phyloP scores from a whole-genome alignment of 192 early-diverging fungal genomes.

The Geranomyces michiganensis region DNA sequence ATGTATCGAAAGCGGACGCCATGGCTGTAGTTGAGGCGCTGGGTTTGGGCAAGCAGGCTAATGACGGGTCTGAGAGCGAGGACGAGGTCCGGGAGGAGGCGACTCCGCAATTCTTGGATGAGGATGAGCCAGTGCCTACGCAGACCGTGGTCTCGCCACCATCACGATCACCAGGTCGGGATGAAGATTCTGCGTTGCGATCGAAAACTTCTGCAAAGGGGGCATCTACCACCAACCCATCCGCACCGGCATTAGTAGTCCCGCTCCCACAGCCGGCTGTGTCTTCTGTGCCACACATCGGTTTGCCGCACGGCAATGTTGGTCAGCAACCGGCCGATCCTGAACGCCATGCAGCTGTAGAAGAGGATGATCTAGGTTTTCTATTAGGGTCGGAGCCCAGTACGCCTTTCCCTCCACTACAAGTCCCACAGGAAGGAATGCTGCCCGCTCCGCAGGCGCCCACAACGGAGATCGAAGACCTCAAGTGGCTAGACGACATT shows the following conservation, averaged over 20 bases:
- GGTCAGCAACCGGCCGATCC: no score
- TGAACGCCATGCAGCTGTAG: no score
- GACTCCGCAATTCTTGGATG: no score
- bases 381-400: not conserved
- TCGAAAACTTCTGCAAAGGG: not conserved
- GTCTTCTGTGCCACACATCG: not conserved
- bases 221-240: not conserved
- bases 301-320: not conserved
- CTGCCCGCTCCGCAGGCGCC: not conserved
- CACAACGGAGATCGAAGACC: constrained; percentile 5
- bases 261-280: not conserved
- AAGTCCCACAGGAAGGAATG: not conserved
- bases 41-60: no score
- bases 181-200: not conserved
- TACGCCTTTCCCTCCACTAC: not conserved
- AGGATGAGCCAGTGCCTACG: no score
- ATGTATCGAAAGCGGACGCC: constrained; percentile 2
- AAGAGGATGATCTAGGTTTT: constrained; percentile 19
- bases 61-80: no score
- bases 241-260: not conserved
- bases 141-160: no score
- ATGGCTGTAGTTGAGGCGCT: not conserved
- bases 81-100: no score
- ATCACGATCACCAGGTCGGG: not conserved
- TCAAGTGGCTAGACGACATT: constrained; percentile 21